Base-by-base conservation (phyloP, 2,329 filamentous ascomycete genomes). In the Calonectria henricotiae region DNA sequence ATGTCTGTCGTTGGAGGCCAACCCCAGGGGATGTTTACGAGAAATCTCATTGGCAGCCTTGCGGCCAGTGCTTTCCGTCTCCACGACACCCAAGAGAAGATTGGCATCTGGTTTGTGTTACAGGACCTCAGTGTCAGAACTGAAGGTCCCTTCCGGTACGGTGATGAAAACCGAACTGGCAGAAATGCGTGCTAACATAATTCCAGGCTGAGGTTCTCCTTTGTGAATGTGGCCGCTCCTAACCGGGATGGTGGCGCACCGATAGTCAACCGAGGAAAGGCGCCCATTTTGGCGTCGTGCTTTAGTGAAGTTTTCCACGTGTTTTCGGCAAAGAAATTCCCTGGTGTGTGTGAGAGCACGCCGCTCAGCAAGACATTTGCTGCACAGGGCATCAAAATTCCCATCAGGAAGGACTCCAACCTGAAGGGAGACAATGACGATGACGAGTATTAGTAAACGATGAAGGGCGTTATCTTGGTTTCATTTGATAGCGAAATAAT, bases 261-360 rank as follows among this genome's bases (percentile, higher is more conserved):
- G 20, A 79, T 77, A 4, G 85, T 97, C 70, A 96, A 95, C 81
- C 92, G 89, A 43, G 92, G 91, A 67, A 91, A 91, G 72, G 93
- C 94, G 0, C 94, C 94, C 0, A 92, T 98, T 13, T 88, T 98
- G 20, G 95, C 96, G 0, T 93, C 92, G 9, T 92, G 91, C 76
- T 98, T 96, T 83, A 97, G 94, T 58, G 93, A 97, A 5, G 88
- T 91, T 3, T 98, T 99, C 86, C 94, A 94, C 65, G 96, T 99
- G 35, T 98, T 93, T 83, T 97, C 94, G 2, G 96, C 96, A 58
- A 99, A 99, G 88, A 98, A 98, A 79, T 99, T 99, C 82, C 96
- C 96, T 0, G 96, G 96, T 46, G 96, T 99, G 1, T 98, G 97
- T 68, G 96, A 98, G 81, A 97, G 93, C 81, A 99, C 96, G 0